Conservation (phyloP, 768 basidiomycete species). For the Boletus huronensis region DNA sequence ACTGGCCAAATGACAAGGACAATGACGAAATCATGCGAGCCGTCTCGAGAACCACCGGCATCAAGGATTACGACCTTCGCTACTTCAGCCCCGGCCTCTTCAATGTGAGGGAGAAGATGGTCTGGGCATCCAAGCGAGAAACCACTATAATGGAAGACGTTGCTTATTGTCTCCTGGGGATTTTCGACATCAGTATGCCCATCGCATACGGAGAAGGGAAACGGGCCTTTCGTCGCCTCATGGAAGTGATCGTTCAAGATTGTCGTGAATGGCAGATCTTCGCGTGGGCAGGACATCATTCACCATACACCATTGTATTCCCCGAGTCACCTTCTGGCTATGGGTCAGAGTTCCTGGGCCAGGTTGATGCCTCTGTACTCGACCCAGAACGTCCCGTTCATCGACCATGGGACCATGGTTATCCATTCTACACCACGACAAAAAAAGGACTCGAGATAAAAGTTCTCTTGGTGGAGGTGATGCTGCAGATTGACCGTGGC, state of each 20-base stretch:
- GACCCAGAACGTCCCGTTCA: neutral
- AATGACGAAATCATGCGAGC: neutral
- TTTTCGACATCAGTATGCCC: conserved; percentile 8
- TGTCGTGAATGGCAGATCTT: conserved; percentile 11
- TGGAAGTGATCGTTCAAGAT: conserved; percentile 4
- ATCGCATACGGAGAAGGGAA: conserved; percentile 11
- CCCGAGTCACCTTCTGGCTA: conserved; percentile 3
- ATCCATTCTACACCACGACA: conserved; percentile 2
- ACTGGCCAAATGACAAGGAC: conserved; percentile 1
- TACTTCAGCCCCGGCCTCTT: conserved; percentile 7
- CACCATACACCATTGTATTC: conserved; percentile 2
- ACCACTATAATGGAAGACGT: conserved; percentile 1
- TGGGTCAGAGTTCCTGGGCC: neutral
- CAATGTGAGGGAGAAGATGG: conserved; percentile 8
- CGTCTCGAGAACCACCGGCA: neutral
- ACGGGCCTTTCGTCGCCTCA: conserved; percentile 7
- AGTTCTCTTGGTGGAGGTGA: conserved; percentile 7
- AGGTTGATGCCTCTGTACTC: neutral
- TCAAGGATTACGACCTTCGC: neutral
- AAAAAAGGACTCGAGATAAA: conserved; percentile 5
- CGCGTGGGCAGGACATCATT: conserved; percentile 6
- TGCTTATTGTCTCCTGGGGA: conserved; percentile 5
- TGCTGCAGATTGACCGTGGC: neutral
- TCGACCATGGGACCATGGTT: conserved; percentile 6
- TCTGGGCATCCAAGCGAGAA: conserved; percentile 6